Percentiles rank a stretch among this genome's conserved stretches.
phyloP scores from a whole-genome alignment of 1,284 basidiomycete genomes.

The Trichosporon ovoides region DNA sequence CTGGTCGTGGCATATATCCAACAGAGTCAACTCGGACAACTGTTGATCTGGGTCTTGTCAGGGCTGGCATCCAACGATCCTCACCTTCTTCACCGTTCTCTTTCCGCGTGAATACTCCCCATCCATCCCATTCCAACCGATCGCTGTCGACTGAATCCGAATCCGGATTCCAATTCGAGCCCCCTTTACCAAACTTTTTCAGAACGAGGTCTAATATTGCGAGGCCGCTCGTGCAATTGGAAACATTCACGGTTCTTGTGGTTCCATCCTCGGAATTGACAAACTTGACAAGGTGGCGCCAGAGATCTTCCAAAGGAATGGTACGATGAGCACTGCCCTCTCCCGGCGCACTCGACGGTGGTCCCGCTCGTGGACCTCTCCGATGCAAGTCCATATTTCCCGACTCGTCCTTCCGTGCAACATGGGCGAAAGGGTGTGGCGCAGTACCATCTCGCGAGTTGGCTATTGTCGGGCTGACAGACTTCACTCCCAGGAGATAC shows the following conservation, averaged over 20 bases:
- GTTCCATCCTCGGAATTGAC: conserved; percentile 69
- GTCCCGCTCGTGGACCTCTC: neutral
- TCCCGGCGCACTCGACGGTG: neutral
- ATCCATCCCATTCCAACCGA: conserved; percentile 72
- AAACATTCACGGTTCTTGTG: conserved; percentile 70
- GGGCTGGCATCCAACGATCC: conserved; percentile 22
- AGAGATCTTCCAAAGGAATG: conserved; percentile 67
- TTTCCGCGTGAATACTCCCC: conserved; percentile 70
- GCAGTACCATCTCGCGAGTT: neutral
- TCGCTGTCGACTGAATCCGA: conserved; percentile 51
- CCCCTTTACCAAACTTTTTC: conserved; percentile 75
- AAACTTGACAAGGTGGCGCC: conserved; percentile 78
- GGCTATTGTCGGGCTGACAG: neutral
- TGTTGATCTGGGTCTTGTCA: conserved; percentile 55
- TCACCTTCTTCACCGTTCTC: conserved; percentile 57
- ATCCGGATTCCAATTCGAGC: conserved; percentile 23
- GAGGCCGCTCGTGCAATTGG: conserved; percentile 67
- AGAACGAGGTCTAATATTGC: conserved; percentile 81
- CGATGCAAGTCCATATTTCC: neutral
- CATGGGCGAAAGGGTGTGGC: conserved; percentile 36
- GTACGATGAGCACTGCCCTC: conserved; percentile 18
- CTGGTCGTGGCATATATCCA: conserved; percentile 77
- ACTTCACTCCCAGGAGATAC: neutral
- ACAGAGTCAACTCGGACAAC: conserved; percentile 74
- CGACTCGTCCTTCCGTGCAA: neutral